These are phyloP conservation scores for Syncephalastrum racemosum DNA, from an alignment of 371 early-diverging fungal genomes.

Conservation along the genomic window DNA sequence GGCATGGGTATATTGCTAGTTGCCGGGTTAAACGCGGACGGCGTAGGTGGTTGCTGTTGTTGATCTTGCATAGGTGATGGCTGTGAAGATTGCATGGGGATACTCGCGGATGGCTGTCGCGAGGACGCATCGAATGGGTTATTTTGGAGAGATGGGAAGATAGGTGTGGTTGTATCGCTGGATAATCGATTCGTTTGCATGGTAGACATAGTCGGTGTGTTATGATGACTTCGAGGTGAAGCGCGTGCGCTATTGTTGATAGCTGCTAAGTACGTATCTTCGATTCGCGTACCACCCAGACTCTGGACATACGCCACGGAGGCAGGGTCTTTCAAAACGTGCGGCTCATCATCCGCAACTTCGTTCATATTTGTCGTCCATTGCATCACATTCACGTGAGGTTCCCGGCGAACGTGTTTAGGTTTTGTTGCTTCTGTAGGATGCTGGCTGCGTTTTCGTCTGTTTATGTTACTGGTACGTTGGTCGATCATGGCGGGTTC, in stretches of 20 bases:
- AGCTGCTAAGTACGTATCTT: not conserved
- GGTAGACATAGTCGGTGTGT: too few species aligned
- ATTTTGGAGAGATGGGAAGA: not conserved
- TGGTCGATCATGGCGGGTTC: conserved; percentile 8
- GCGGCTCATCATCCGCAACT: not conserved
- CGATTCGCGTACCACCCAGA: not conserved
- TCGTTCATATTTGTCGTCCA: too few species aligned
- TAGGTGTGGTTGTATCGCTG: not conserved
- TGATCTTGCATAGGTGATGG: conserved; percentile 5
- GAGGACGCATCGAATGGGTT: not conserved
- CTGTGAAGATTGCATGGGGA: not conserved
- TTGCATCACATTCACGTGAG: too few species aligned
- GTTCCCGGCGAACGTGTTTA: too few species aligned
- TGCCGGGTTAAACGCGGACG: not conserved
- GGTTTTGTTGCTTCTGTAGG: conserved; percentile 5
- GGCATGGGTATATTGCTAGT: not conserved
- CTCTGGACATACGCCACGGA: not conserved
- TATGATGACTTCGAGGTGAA: not conserved
- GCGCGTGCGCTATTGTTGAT: not conserved
- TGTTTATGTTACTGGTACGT: not conserved
- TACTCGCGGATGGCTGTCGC: not conserved
- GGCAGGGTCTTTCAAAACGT: not conserved
- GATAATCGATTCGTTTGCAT: not conserved
- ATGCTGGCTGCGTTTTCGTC: conserved; percentile 4
- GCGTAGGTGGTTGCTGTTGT: conserved; percentile 5